Base-by-base conservation (phyloP, 768 basidiomycete genomes). In the Serendipita sp. region DNA sequence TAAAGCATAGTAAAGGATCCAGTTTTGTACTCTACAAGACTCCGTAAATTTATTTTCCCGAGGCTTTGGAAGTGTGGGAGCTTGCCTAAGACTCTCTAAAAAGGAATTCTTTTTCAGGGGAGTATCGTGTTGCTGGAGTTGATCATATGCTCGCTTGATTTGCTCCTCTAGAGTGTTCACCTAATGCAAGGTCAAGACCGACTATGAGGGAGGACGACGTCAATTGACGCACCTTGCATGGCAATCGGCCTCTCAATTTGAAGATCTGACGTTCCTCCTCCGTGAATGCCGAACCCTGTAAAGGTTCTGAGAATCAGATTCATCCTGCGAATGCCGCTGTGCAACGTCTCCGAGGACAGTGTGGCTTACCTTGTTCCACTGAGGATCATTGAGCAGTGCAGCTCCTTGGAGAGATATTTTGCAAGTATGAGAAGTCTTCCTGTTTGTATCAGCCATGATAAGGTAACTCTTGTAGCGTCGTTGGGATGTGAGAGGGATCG, bases 1-100 rank as follows among this genome's bases (percentile, higher is more conserved):
- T 15, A 95, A 75, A 2, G 81, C 77, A 73, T 87, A 92, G 75
- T 89, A 93, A 24, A 93, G 76, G 1, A 87, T 85, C 83, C 84
- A 83, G 68, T 89, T 90, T 78, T 91, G 89, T 35, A 82, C 84
- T 41, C 41, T 41, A 41, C 13, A 13, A 7, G 41, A 41, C 41
- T 7, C 5, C 41, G 73, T 86, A 86, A 70, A 89, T 70, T 65
- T 67, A 68, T 7, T 68, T 66, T 1, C 70, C 45, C 37, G 53
- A 16, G 47, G 24, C 7, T 3, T 15, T 63, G n/a, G 24, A 24
- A 1, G n/a, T 46, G 38, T 51, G 35, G 38, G 1, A 41, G 41
- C 41, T 41, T 41, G 13, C n/a, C 48, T 44, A 37, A 68, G 63
- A 65, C 83, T 85, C 74, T 86, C 85, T 67, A 88, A 69, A 71